These are phyloP conservation scores for Cordyceps tenuipes DNA, from an alignment of 2,329 filamentous ascomycete species.

Conservation along the genomic window DNA sequence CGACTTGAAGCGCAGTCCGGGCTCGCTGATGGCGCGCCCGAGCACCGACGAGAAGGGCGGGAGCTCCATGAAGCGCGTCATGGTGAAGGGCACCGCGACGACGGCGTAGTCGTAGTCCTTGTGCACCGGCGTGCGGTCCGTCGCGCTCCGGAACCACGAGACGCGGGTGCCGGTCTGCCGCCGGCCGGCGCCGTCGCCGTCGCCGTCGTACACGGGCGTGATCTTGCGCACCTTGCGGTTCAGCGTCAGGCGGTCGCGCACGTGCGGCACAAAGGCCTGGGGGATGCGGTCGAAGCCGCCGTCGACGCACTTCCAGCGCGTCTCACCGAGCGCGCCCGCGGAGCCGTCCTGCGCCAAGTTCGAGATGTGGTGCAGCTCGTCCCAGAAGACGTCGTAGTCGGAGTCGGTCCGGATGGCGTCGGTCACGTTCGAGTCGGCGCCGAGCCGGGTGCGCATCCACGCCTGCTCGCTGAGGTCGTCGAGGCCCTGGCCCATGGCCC, in stretches of 20 bases:
- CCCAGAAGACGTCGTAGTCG: conserved; percentile 27
- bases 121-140: conserved; percentile 12
- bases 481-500: conserved; percentile 20
- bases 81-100: conserved; percentile 25
- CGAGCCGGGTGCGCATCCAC: conserved; percentile 26
- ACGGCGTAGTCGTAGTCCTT: conserved; percentile 27
- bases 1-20: conserved; percentile 22
- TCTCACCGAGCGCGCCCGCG: conserved; percentile 19
- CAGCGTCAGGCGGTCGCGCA: conserved; percentile 19
- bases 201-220: background rate
- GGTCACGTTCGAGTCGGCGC: conserved; percentile 28
- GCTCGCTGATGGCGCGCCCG: conserved; percentile 20
- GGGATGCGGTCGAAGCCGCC: conserved; percentile 22
- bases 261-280: conserved; percentile 23
- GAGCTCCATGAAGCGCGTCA: conserved; percentile 24
- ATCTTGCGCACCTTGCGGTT: conserved; percentile 18
- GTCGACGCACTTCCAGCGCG: conserved; percentile 20
- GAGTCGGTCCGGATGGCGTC: conserved; percentile 24
- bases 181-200: background rate
- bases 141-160: conserved; percentile 4
- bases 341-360: conserved; percentile 24
- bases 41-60: conserved; percentile 20
- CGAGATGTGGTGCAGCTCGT: conserved; percentile 26
- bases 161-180: background rate
- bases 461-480: conserved; percentile 24